These are phyloP conservation scores for Thymus mandschuricus DNA, from an alignment of 257 asterid species.

Conservation along the genomic window DNA sequence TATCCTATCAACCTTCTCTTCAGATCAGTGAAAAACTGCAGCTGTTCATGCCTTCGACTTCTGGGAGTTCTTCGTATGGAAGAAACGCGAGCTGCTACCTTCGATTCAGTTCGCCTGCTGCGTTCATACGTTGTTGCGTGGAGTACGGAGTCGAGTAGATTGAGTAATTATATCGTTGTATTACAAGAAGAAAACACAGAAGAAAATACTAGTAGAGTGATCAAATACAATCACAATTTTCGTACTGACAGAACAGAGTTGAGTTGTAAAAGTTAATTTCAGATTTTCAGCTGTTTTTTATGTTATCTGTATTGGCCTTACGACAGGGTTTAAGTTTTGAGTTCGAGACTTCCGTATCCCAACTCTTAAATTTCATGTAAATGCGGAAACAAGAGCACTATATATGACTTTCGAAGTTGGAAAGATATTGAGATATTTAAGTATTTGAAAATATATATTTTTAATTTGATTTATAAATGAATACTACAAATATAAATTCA, in stretches of 20 bases:
- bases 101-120: constrained; percentile 24
- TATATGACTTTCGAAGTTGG: too few relatives aligned
- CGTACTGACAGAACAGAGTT: neutral
- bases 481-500: too few relatives aligned
- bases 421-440: too few relatives aligned
- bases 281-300: constrained; percentile 9
- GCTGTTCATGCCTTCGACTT: constrained; percentile 22
- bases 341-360: too few relatives aligned
- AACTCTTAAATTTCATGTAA: too few relatives aligned
- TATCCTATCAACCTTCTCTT: constrained; percentile 63
- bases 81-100: constrained; percentile 29
- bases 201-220: neutral
- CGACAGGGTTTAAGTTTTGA: too few relatives aligned
- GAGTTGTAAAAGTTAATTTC: neutral
- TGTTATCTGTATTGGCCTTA: too few relatives aligned
- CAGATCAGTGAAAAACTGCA: constrained; percentile 37
- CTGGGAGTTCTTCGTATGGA: constrained; percentile 15
- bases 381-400: too few relatives aligned
- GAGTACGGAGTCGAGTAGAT: constrained; percentile 7
- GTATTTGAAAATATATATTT: too few relatives aligned
- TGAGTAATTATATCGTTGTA: constrained; percentile 10
- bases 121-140: neutral
- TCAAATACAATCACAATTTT: constrained; percentile 2
- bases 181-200: neutral
- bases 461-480: too few relatives aligned